phyloP scores from a whole-genome alignment of 1,139 yeast genomes.

The Wickerhamomyces sp. region DNA sequence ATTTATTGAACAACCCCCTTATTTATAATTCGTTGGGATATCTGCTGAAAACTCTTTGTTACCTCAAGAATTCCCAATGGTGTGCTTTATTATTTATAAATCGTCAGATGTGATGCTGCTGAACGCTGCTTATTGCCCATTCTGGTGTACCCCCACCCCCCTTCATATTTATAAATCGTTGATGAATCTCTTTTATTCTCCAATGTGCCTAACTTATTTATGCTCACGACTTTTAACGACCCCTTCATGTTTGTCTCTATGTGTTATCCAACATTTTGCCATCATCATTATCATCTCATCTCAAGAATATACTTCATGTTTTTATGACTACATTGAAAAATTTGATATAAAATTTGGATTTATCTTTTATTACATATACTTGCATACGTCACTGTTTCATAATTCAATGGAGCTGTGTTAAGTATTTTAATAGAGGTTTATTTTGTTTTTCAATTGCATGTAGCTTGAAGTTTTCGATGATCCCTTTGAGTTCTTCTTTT shows the following conservation, averaged over 20 bases:
- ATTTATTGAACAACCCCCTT: not conserved
- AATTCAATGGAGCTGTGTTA: no score
- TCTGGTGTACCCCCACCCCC: not conserved
- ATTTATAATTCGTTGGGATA: not conserved
- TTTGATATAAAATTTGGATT: no score
- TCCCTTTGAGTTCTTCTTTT: not conserved
- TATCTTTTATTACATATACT: no score
- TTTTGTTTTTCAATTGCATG: slow-evolving; percentile 2
- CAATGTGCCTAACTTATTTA: not conserved
- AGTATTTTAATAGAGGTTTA: slow-evolving; percentile 1
- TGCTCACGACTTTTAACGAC: slow-evolving; percentile 1
- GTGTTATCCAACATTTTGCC: not conserved
- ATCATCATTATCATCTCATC: not conserved
- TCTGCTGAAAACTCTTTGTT: not conserved
- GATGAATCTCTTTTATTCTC: not conserved
- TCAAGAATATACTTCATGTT: not conserved
- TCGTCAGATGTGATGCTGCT: not conserved
- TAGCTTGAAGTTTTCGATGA: not conserved
- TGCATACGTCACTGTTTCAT: no score
- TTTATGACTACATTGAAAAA: no score
- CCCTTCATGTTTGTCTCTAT: not conserved
- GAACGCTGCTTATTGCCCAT: not conserved
- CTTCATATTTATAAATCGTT: not conserved
- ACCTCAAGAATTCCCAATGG: not conserved
- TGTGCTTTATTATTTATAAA: not conserved